Conservation (phyloP, 345 rosid genomes). For the Aquilaria malaccensis region DNA sequence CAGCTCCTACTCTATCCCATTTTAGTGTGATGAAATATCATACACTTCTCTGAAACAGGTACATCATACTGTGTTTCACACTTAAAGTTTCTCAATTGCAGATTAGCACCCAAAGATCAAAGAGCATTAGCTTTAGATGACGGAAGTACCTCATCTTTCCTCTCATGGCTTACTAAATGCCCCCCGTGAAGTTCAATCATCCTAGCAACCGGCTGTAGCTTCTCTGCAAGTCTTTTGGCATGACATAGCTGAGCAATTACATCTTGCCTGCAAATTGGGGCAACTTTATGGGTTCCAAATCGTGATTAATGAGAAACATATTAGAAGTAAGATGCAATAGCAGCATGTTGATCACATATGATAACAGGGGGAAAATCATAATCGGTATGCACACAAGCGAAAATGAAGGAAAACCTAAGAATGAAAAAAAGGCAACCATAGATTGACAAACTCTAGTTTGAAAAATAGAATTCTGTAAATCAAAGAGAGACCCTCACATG, state of each 20-base stretch:
- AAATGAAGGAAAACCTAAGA: no score
- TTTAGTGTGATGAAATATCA: background rate
- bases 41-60: background rate
- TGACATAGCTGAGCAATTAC: slow-evolving; percentile 84
- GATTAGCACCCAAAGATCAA: background rate
- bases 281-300: slow-evolving; percentile 10
- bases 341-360: no score
- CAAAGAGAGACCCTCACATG: no score
- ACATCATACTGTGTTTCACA: background rate
- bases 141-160: slow-evolving; percentile 69
- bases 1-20: background rate
- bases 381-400: no score
- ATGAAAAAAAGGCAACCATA: no score
- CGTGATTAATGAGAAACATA: no score
- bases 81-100: no score
- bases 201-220: slow-evolving; percentile 72
- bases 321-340: no score
- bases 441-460: no score
- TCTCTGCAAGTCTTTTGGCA: slow-evolving; percentile 81
- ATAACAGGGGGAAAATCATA: no score
- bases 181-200: slow-evolving; percentile 97
- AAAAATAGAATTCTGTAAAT: no score
- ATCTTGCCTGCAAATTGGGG: slow-evolving; percentile 54
- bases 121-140: background rate
- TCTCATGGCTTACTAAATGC: slow-evolving; percentile 94